Evolutionary conservation across 2,329 filamentous ascomycete genomes (phyloP), one percentile per base, ranked within the genome.

Genomic region (Fusarium anthophilum): DNA sequence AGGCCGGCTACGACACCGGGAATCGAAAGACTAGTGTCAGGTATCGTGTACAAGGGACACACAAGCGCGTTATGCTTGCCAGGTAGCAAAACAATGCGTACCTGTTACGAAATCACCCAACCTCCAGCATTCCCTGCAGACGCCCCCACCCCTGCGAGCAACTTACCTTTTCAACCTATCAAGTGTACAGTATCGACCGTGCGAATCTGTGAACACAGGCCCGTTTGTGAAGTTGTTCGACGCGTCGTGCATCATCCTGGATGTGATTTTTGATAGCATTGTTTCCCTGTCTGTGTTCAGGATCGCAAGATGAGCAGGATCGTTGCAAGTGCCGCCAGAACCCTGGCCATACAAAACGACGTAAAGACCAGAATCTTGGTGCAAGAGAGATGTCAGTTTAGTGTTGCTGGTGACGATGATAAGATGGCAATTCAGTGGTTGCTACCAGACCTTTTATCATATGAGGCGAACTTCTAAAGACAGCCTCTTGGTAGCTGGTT

Each of bases 71-170:
- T 37, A 50, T 67, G 58, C 51, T 41, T 44, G 53, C 59, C 39
- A 60, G 41, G 44, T 57, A 57, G 54, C 59, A 64, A 69, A 72
- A 57, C 60, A 66, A 67, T 63, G 62, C 70, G 75, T 77, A 76
- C 69, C 71, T 64, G 75, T 75, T 77, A 77, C 75, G 62, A 76
- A 65, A 75, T 73, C 64, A 68, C 73, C 75, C 76, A 77, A 66
- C 76, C 76, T 72, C 75, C 73, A 66, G 51, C 54, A 69, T 71
- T 69, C 62, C 60, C 68, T 72, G 69, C 63, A 41, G 69, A 72
- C 51, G 67, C 72, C 75, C 74, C 75, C 71, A 75, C 71, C 65
- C 48, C 53, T 75, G 53, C 60, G 45, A 74, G 59, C 44, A 54
- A 70, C 59, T 70, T 66, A 44, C 61, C 43, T 35, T 51, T 63